Base-by-base conservation (phyloP, 805 yeast genomes). In the Candida piceae region DNA sequence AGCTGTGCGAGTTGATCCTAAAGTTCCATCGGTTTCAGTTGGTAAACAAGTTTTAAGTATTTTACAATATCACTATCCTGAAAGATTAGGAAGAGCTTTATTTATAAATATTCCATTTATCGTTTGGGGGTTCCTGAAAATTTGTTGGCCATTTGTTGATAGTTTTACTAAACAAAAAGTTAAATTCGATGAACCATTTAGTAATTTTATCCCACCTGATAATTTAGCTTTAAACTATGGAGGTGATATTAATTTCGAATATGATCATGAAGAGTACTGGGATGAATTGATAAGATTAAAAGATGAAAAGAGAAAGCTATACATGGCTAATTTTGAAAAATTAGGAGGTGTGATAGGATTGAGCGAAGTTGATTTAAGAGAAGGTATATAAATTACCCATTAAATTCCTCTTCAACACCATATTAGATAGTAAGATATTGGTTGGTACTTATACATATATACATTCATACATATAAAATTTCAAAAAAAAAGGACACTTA, bases 61-160 rank as follows among this genome's bases (percentile, higher is more conserved):
- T 53, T 66, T 93, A 52, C 98, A 93, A 64, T 88, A 94, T 26
- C 98, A 93, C 63, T 93, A 93, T 58, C 98, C 98, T 6, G 98
- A 93, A 59, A 76, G 98, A 51, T 70, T 93, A 41, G 98, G 98
- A 18, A 77, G 84, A 55, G 97, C 97, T 0, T 68, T 89, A 39
- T 72, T 93, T 40, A 84, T 94, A 41, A 90, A 93, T 62, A 87
- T 93, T 48, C 97, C 97, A n/a, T 80, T 90, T 74, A 65, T 88
- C 35, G 97, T 90, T 7, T 85, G 95, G 88, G 80, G 95, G 10
- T 93, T 93, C 54, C 68, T 93, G 50, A 93, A 88, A 65, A 67
- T 93, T 44, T 88, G 93, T 47, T 88, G 86, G 60, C 98, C 98
- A 3, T 93, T 93, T 62, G 94, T 93, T 48, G 98, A 93, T 60